Base-by-base conservation (phyloP, 495 filamentous ascomycete genomes). In the Xylaria sp. region DNA sequence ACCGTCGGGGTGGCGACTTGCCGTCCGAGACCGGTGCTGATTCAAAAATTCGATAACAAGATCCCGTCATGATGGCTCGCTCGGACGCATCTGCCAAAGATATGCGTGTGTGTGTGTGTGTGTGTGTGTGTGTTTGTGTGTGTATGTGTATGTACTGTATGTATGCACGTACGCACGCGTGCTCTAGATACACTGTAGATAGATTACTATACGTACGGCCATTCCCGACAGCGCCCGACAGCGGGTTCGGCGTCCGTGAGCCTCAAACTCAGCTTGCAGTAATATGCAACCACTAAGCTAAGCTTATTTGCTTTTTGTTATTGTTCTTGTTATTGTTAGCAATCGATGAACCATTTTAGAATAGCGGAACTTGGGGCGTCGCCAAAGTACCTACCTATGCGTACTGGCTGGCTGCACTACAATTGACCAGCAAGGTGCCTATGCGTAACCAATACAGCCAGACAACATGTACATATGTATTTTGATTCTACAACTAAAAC, bases 181-280 rank as follows among this genome's bases (percentile, higher is more conserved):
- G 2, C 57, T 40, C 12, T 1, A 40, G 57, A 59, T 59, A n/a
- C n/a, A n/a, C n/a, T n/a, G n/a, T n/a, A n/a, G n/a, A n/a, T 59
- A 21, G 35, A 37, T 24, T 26, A 29, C 48, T 31, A n/a, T n/a
- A n/a, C n/a, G n/a, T n/a, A 55, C 58, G 68, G 58, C 21, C 50
- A 29, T 8, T 70, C 68, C 68, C 68, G 68, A 70, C 59, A 29
- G 44, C 43, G 48, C 68, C 68, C 68, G 68, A 70, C 59, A 29
- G 44, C 43, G 48, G 35, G 46, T 15, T 66, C 62, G 46, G 29
- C 35, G 35, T 37, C 59, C 17, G 37, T 24, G 59, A 43, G 37
- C n/a, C 59, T 62, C 37, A 43, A 41, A 6, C 37, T 62, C 59
- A 59, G 59, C 59, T 43, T 55, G 17, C 57, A n/a, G n/a, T n/a